Evolutionary conservation across 768 basidiomycete species (phyloP), one percentile per base, ranked within the genome.

Genomic region (Agaricus sinodeliciosus): DNA sequence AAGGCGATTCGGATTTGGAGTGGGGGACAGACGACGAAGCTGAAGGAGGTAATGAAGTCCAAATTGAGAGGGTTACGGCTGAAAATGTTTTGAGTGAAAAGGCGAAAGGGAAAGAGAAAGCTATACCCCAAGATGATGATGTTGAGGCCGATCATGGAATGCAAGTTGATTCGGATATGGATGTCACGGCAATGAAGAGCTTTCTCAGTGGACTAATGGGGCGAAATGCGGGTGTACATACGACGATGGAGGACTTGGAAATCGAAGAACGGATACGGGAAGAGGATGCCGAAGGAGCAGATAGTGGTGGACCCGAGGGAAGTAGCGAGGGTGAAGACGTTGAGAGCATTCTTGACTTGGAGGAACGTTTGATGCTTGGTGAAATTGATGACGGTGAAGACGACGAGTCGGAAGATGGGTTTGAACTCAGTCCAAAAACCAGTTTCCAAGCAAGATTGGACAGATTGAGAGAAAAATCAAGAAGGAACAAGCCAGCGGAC

Each of bases 171-270:
- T 67, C 71, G 0, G 85, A 73, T 8, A 37, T 75, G 9, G 70
- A 75, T 58, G 39, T 71, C 41, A 62, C 65, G 2, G 79, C 78
- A 18, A 78, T 87, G 83, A 63, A 65, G 54, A 61, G 66, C 12
- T 87, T 87, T 54, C 69, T 78, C 39, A 60, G 69, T 46, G 74
- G 83, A 4, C 74, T 78, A 57, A 66, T 77, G 53, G 72, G 69
- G 0, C 25, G 57, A 7, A 64, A 72, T 18, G 81, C 78, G 5
- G 74, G 73, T 3, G 58, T 55, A 42, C 73, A 75, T 56, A 66
- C 77, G 43, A 84, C 82, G n/a, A 80, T 82, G 67, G 85, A 82
- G 59, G 87, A 90, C 65, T 59, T 88, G 18, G 75, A 69, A 43
- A 84, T 85, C 63, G 74, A 68, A 48, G 72, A 71, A 51, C 66